These are phyloP conservation scores for Lodderomyces orthopsilosis DNA, from an alignment of 1,139 yeast species.

Conservation along the genomic window DNA sequence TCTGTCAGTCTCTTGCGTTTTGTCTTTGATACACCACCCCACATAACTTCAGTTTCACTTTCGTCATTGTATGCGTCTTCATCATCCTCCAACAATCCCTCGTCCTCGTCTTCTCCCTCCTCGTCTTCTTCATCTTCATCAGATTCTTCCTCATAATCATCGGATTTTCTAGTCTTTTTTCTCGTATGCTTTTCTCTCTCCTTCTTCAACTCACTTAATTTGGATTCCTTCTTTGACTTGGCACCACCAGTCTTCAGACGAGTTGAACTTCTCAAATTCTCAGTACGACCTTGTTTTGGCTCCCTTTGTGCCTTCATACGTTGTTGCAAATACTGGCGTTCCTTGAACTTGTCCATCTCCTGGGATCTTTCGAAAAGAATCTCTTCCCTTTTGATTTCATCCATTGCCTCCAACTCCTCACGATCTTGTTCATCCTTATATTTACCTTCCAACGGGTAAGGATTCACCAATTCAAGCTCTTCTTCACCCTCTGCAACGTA, in stretches of 20 bases:
- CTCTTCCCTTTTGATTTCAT: conserved; percentile 89
- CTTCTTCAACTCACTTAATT: conserved; percentile 78
- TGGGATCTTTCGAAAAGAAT: conserved; percentile 89
- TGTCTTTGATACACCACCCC: conserved; percentile 44
- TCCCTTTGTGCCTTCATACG: conserved; percentile 63
- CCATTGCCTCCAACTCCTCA: conserved; percentile 63
- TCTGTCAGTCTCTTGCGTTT: conserved; percentile 25
- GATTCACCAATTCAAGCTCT: conserved; percentile 49
- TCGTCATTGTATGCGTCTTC: conserved; percentile 42
- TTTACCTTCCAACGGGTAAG: conserved; percentile 92
- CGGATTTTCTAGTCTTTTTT: conserved; percentile 24
- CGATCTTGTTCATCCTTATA: conserved; percentile 82
- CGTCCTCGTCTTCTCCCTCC: conserved; percentile 35
- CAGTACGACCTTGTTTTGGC: conserved; percentile 22
- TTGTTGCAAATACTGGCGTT: conserved; percentile 75
- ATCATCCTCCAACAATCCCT: conserved; percentile 42
- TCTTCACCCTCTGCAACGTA: conserved; percentile 22
- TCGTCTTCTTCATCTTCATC: conserved; percentile 31
- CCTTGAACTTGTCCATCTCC: conserved; percentile 83
- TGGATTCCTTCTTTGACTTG: conserved; percentile 43
- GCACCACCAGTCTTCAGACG: conserved; percentile 20
- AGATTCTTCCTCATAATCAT: conserved; percentile 38
- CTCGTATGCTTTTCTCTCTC: conserved; percentile 70
- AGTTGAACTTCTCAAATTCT: conserved; percentile 15
- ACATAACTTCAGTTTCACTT: conserved; percentile 45